These are phyloP conservation scores for Luvunga scandens DNA, from an alignment of 345 rosid genomes.

Conservation along the genomic window DNA sequence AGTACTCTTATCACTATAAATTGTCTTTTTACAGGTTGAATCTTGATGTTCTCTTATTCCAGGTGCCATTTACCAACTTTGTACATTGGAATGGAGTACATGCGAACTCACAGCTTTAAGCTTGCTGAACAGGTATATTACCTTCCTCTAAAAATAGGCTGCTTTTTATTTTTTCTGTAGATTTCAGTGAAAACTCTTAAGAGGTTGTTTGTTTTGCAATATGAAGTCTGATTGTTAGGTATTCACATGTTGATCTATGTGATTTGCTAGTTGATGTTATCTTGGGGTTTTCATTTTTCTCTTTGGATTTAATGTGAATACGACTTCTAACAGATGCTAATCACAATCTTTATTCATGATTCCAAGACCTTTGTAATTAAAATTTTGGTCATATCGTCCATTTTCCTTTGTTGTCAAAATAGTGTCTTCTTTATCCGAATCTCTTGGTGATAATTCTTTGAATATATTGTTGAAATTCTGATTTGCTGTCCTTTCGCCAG, in stretches of 20 bases:
- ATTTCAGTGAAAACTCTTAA: neutral
- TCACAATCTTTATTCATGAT: neutral
- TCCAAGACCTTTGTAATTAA: neutral
- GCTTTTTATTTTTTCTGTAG: neutral
- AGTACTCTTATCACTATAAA: constrained; percentile 47
- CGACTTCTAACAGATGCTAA: neutral
- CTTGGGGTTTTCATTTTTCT: neutral
- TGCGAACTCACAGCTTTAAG: constrained; percentile 94
- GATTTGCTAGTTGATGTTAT: neutral
- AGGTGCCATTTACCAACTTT: constrained; percentile 97
- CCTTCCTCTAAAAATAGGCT: constrained; percentile 7
- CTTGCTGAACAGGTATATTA: constrained; percentile 92
- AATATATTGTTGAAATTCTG: constrained; percentile 1
- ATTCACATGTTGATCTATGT: neutral
- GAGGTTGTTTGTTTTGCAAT: neutral
- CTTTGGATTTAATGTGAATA: neutral
- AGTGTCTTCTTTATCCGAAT: neutral
- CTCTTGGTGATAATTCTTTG: neutral
- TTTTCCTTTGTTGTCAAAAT: neutral
- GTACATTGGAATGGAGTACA: constrained; percentile 98
- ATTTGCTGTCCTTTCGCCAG: constrained; percentile 35
- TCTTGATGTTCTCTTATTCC: constrained; percentile 78
- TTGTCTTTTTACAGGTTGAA: constrained; percentile 66
- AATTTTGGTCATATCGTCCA: neutral
- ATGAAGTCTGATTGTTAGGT: neutral